Base-by-base conservation (phyloP, 1,284 basidiomycete species). In the Sparassis latifolia region DNA sequence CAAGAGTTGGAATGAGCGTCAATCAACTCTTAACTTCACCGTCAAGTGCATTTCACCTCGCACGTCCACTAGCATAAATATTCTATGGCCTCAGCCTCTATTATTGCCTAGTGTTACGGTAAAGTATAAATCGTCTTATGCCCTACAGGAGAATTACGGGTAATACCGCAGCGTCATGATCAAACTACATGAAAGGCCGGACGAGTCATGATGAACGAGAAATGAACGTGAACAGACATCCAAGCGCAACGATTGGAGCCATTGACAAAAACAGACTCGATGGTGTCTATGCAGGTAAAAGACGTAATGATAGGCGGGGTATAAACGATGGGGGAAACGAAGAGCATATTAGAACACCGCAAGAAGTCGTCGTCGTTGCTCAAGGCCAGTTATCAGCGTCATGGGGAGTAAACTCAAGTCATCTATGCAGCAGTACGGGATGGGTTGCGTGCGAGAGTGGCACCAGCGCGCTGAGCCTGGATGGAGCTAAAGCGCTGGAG, bases 401-500 rank as follows among this genome's bases (percentile, higher is more conserved):
- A 42, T 10, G 27, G 40, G 20, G 9, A 6, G 20, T 42, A 30
- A 33, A 29, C 27, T 12, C 40, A 42, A 29, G 47, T 35, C 47
- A 31, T 62, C 58, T 62, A 62, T 50, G 66, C 69, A 40, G 69
- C 72, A 31, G 77, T 76, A 58, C 85, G 76, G 62, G 82, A 85
- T 12, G 86, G 86, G 69, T 89, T 80, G 62, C 88, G 80, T 33
- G 89, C 89, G 53, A 92, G 77, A 27, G 83, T 84, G 50, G 79
- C 77, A 53, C 90, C 88, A 33, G 82, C 79, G 56, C 85, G 78
- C 55, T 84, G 82, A 32, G 89, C 87, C 73, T 93, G 90, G 68
- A 92, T 90, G 53, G 79, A 84, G 70, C 81, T 84, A 76, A 93
- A 89, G 58, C 89, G 78, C 61, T 88, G 83, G 56, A 93, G 73